phyloP scores from a whole-genome alignment of 805 yeast species.

The Ogataea degrootiae region DNA sequence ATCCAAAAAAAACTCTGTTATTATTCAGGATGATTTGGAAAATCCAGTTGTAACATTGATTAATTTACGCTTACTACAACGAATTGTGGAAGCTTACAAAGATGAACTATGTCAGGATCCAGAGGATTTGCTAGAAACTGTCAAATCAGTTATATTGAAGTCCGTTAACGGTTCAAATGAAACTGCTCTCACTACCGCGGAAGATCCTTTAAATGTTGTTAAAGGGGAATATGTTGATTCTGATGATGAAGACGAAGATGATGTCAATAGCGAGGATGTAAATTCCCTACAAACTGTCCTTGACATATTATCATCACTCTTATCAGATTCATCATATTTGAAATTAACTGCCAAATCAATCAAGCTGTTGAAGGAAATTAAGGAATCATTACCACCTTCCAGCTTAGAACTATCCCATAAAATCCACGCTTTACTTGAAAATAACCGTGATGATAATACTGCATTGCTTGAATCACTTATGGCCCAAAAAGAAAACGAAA shows the following conservation, averaged over 20 bases:
- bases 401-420: slow-evolving; percentile 1
- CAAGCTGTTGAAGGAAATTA: slow-evolving; percentile 11
- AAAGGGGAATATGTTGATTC: slow-evolving; percentile 29
- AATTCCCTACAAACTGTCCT: slow-evolving; percentile 33
- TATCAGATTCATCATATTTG: slow-evolving; percentile 20
- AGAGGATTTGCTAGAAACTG: slow-evolving; percentile 47
- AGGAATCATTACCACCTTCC: slow-evolving; percentile 2
- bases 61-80: slow-evolving; percentile 62
- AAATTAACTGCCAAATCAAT: slow-evolving; percentile 6
- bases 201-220: slow-evolving; percentile 2
- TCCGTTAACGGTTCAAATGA: neutral
- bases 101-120: slow-evolving; percentile 54
- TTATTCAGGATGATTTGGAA: slow-evolving; percentile 23
- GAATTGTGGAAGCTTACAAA: slow-evolving; percentile 52
- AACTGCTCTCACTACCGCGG: neutral
- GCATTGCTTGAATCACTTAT: too few relatives aligned
- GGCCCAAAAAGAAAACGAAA: slow-evolving; percentile 31
- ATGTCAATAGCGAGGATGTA: slow-evolving; percentile 26
- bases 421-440: slow-evolving; percentile 1
- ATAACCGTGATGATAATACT: too few relatives aligned
- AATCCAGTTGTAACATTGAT: slow-evolving; percentile 53
- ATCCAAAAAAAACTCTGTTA: neutral
- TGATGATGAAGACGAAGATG: slow-evolving; percentile 35
- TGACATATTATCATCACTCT: slow-evolving; percentile 34
- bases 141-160: slow-evolving; percentile 36